Evolutionary conservation across 2,329 filamentous ascomycete genomes (phyloP).

Genomic region (Epichloe typhina): DNA sequence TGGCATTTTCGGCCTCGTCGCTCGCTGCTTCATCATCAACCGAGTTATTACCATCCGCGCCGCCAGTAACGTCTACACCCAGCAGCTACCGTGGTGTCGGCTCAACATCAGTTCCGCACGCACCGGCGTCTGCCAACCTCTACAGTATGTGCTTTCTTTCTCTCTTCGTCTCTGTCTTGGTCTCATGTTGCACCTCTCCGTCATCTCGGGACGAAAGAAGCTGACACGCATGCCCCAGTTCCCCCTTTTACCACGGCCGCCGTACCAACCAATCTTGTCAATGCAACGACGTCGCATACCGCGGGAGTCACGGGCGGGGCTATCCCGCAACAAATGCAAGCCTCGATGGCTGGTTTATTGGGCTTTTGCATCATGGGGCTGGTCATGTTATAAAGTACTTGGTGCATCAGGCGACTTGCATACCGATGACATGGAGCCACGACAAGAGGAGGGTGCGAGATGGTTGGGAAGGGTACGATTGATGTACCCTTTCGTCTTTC

Average conservation of each 20-base stretch:
- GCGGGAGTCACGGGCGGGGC: slow-evolving; percentile 19
- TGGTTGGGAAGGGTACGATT: not conserved
- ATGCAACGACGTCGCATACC: slow-evolving; percentile 15
- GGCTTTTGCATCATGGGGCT: slow-evolving; percentile 25
- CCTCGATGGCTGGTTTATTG: slow-evolving; percentile 22
- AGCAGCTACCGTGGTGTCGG: not conserved
- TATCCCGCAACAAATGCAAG: slow-evolving; percentile 19
- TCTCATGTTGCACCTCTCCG: no score
- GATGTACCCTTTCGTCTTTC: not conserved
- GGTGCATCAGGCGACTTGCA: not conserved
- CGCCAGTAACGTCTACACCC: not conserved
- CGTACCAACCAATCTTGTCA: slow-evolving; percentile 10
- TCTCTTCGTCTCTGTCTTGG: no score
- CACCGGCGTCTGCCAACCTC: not conserved
- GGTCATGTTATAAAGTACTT: slow-evolving; percentile 17
- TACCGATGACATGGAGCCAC: not conserved
- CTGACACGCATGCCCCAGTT: slow-evolving; percentile 6
- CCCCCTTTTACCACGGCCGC: slow-evolving; percentile 1
- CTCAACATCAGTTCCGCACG: not conserved
- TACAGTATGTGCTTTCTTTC: slow-evolving; percentile 1
- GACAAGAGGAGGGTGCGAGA: not conserved
- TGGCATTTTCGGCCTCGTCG: slow-evolving; percentile 8
- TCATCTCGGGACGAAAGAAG: not conserved
- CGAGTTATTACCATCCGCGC: not conserved
- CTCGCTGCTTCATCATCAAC: not conserved